phyloP scores from a whole-genome alignment of 108 stramenopile species.

The Nitzschia inconspicua region DNA sequence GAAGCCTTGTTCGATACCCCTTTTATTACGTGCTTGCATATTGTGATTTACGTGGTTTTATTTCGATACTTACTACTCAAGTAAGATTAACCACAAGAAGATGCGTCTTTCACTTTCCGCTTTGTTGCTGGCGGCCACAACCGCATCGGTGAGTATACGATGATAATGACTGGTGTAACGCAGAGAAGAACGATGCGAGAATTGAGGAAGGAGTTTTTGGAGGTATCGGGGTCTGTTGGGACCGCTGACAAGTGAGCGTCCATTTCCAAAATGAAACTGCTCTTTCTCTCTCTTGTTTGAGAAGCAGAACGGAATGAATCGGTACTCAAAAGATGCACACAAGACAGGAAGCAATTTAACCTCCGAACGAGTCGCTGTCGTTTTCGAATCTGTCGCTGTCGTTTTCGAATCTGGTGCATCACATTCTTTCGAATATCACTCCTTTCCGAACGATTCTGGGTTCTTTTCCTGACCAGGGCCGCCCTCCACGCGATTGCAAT shows the following conservation, averaged over 20 bases:
- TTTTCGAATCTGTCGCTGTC: not conserved
- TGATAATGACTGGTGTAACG: not conserved
- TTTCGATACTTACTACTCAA: no score
- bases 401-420: not conserved
- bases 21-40: no score
- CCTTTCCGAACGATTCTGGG: not conserved
- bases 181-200: not conserved
- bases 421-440: not conserved
- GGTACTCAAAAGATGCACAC: no score
- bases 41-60: no score
- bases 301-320: no score
- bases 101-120: constrained; percentile 8
- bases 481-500: no score
- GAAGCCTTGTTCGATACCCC: not conserved
- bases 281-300: no score
- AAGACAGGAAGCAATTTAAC: no score
- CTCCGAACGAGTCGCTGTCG: not conserved
- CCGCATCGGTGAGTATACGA: constrained; percentile 15
- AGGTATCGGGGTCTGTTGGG: no score
- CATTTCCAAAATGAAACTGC: no score
- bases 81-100: not conserved
- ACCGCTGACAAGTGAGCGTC: no score
- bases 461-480: not conserved
- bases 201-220: not conserved
- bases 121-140: constrained; percentile 1